These are phyloP conservation scores for Cryphonectria radicalis DNA, from an alignment of 2,329 filamentous ascomycete species.

Conservation along the genomic window DNA sequence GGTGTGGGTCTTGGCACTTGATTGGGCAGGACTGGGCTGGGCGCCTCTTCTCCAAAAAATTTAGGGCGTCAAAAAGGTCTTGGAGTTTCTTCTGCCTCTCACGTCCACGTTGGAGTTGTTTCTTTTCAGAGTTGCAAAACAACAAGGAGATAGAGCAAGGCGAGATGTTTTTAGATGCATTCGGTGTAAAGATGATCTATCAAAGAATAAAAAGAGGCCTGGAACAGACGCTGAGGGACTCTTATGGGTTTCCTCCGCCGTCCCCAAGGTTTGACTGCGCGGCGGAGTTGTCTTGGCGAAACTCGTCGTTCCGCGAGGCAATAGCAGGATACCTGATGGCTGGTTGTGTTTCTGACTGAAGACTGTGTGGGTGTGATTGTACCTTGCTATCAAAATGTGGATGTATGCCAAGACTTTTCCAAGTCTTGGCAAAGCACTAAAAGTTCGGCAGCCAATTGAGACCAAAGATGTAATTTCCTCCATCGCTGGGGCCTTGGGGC, in stretches of 20 bases:
- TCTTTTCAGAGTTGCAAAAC: not conserved
- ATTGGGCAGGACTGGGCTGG: conserved; percentile 6
- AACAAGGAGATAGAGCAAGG: not conserved
- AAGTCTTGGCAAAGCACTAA: conserved; percentile 18
- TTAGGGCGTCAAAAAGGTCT: conserved; percentile 1
- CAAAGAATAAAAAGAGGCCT: conserved; percentile 5
- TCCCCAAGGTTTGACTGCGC: conserved; percentile 14
- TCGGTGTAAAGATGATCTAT: not conserved
- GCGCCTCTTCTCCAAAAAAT: not conserved
- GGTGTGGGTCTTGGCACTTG: conserved; percentile 16
- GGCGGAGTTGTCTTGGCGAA: conserved; percentile 23
- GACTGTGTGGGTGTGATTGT: not conserved
- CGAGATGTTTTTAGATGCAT: conserved; percentile 1
- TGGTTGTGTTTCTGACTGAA: too few species aligned
- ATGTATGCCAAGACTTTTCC: conserved; percentile 3
- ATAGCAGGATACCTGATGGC: not conserved
- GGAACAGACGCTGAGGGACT: conserved; percentile 12
- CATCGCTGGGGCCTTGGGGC: not conserved
- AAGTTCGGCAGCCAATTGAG: not conserved
- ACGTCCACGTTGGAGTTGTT: too few species aligned
- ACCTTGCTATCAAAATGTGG: not conserved
- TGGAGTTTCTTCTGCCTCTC: not conserved
- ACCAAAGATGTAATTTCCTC: not conserved
- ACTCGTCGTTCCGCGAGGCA: conserved; percentile 1
- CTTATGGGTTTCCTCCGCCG: conserved; percentile 20